A percentile compares a stretch with the other conserved stretches of the same genome.
These are phyloP conservation scores for Conoideocrella luteorostrata DNA, from an alignment of 2,329 filamentous ascomycete genomes.

Conservation along the genomic window DNA sequence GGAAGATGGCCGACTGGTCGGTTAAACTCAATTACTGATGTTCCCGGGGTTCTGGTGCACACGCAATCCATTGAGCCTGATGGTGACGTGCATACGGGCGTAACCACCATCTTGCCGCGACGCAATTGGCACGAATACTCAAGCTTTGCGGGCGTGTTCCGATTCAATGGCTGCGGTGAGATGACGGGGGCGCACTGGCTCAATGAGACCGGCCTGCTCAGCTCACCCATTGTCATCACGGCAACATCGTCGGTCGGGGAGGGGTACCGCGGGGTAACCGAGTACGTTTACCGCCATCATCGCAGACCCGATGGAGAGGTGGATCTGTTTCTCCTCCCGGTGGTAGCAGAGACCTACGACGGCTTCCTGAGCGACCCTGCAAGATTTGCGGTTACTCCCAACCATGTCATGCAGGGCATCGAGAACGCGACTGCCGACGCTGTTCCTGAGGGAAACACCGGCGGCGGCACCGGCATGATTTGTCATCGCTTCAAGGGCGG, in stretches of 20 bases:
- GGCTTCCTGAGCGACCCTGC: conserved; percentile 53
- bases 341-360: conserved; percentile 59
- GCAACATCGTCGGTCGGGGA: conserved; percentile 52
- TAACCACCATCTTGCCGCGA: conserved; percentile 43
- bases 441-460: conserved; percentile 56
- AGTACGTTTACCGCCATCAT: conserved; percentile 45
- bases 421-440: conserved; percentile 40
- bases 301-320: conserved; percentile 34
- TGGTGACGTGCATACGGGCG: conserved; percentile 38
- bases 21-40: conserved; percentile 46
- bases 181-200: conserved; percentile 57
- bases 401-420: conserved; percentile 49
- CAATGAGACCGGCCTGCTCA: conserved; percentile 52
- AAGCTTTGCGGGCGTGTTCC: conserved; percentile 46
- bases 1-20: conserved; percentile 37
- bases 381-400: conserved; percentile 46
- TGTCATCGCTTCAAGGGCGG: conserved; percentile 62
- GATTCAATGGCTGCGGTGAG: conserved; percentile 59
- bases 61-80: conserved; percentile 35
- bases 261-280: conserved; percentile 51
- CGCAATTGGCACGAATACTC: conserved; percentile 36
- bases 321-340: conserved; percentile 49
- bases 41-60: conserved; percentile 40
- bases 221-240: conserved; percentile 55
- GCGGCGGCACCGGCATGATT: conserved; percentile 63